Base-by-base conservation (phyloP, 208 protist genomes). In the Trypanosoma cruzi region DNA sequence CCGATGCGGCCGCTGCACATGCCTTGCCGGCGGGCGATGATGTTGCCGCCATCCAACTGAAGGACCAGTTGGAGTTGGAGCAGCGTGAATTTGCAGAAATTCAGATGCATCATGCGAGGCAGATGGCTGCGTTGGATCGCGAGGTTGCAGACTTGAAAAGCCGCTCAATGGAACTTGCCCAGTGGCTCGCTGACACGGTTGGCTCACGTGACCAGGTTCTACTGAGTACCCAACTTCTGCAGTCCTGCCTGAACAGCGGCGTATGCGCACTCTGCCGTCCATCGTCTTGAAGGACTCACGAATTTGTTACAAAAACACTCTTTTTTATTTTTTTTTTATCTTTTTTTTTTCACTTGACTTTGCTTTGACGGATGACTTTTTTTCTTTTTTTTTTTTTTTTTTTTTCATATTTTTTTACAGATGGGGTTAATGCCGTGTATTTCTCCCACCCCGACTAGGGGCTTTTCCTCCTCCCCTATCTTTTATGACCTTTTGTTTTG, bases 111-210 rank as follows among this genome's bases (percentile, higher is more conserved):
- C 29, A 73, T 48, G n/a, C 36, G 2, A 62, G 64, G 1, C 68
- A 79, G 29, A 22, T 42, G n/a, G 58, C 59, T n/a, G 72, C 68
- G 20, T 50, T 88, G 32, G 77, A 85, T 28, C 76, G 83, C 11
- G 86, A 92, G 53, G 74, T 92, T n/a, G 80, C 81, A 14, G 84
- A 86, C 20, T 62, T 92, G 28, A 55, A 28, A 36, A 64, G 58
- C 1, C 83, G 84, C 22, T 70, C 63, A 7, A 57, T 44, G 28
- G 82, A 87, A 53, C 64, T 87, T 14, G 29, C 32, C 22, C 63
- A 68, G 36, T 84, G 79, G 82, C 66, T 75, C 31, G 55, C 56
- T 5, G 75, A 83, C 22, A 74, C 71, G 14, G n/a, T 70, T n/a
- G 34, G 11, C 34, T 49, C 73, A 4, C 29, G 57, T 4, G 60